These are phyloP conservation scores for Fusarium sp. DNA, from an alignment of 2,329 filamentous ascomycete species.

Conservation along the genomic window DNA sequence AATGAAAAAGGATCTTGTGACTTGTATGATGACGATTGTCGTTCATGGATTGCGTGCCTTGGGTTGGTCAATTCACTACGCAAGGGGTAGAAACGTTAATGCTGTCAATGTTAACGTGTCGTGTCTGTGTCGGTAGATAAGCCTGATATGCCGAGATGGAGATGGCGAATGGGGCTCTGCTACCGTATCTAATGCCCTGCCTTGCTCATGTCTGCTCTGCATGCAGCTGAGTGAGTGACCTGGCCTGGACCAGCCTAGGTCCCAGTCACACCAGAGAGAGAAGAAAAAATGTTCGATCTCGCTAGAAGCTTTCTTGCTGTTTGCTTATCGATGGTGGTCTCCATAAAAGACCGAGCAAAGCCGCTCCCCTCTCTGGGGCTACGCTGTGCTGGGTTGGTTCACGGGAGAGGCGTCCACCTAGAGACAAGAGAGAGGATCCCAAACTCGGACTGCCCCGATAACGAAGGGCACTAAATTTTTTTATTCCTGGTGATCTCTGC, in stretches of 20 bases:
- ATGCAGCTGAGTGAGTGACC: background rate
- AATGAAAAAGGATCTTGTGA: slow-evolving; percentile 21
- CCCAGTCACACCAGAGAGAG: background rate
- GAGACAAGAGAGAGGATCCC: slow-evolving; percentile 9
- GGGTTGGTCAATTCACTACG: slow-evolving; percentile 1
- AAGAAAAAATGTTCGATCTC: slow-evolving; percentile 27
- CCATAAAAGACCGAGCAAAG: slow-evolving; percentile 42
- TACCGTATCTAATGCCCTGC: slow-evolving; percentile 18
- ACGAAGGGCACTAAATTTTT: slow-evolving; percentile 23
- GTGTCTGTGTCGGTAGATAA: slow-evolving; percentile 27
- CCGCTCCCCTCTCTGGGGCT: slow-evolving; percentile 30
- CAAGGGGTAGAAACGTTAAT: background rate
- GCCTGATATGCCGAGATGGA: slow-evolving; percentile 38
- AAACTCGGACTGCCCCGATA: slow-evolving; percentile 31
- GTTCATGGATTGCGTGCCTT: background rate
- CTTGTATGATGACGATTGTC: slow-evolving; percentile 16
- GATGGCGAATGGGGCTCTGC: slow-evolving; percentile 36
- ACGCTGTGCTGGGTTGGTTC: background rate
- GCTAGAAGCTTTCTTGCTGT: slow-evolving; percentile 24
- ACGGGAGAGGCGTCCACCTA: slow-evolving; percentile 42
- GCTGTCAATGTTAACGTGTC: background rate
- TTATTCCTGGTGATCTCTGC: slow-evolving; percentile 19
- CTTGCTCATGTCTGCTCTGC: slow-evolving; percentile 10
- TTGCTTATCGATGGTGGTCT: slow-evolving; percentile 31
- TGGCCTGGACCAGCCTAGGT: slow-evolving; percentile 19